phyloP scores from a whole-genome alignment of 108 stramenopile species.

The Skeletonema potamos region DNA sequence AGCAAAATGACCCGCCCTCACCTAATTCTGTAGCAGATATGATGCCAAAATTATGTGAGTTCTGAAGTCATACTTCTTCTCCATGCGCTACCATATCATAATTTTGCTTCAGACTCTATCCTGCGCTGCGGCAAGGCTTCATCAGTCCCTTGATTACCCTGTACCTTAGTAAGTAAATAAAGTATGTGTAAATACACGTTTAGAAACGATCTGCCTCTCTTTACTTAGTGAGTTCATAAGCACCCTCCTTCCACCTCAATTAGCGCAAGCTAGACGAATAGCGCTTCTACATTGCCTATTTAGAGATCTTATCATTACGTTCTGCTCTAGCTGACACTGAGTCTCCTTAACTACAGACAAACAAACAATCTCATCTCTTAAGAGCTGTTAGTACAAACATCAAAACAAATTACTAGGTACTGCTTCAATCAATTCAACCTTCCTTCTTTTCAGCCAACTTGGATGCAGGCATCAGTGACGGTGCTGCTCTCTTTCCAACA shows the following conservation, averaged over 20 bases:
- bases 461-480: constrained; percentile 27
- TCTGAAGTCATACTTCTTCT: neutral
- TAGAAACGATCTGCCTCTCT: neutral
- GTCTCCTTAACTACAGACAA: neutral
- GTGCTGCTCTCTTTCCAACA: neutral
- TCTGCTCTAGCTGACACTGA: no score
- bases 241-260: neutral
- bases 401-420: neutral
- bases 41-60: neutral
- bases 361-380: neutral
- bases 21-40: neutral
- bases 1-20: neutral
- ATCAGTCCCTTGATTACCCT: neutral
- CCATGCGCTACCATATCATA: neutral
- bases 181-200: neutral
- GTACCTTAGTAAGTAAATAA: neutral
- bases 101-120: neutral
- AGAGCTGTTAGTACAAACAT: neutral
- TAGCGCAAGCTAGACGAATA: no score
- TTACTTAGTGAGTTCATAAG: neutral
- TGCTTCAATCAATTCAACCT: neutral
- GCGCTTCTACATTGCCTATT: no score
- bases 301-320: neutral
- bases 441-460: constrained; percentile 10
- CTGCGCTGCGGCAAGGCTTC: neutral